phyloP scores from a whole-genome alignment of 2,329 filamentous ascomycete species.

The Cladosporium colombiae region DNA sequence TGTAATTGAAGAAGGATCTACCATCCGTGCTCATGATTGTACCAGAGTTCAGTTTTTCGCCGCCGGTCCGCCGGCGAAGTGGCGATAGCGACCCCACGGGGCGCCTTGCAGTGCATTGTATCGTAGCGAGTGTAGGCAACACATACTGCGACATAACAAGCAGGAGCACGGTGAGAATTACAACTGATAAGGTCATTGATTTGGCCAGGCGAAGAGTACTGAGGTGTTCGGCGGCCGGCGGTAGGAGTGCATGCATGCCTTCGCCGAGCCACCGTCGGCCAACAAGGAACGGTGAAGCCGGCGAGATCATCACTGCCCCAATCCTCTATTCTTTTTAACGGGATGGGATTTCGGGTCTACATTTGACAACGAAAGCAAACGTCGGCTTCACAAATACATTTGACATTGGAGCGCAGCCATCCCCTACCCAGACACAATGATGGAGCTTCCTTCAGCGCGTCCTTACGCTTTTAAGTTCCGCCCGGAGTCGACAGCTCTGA shows the following conservation, averaged over 20 bases:
- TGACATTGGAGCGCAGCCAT: neutral
- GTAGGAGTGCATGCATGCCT: neutral
- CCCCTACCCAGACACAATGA: slow-evolving; percentile 26
- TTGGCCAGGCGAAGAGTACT: neutral
- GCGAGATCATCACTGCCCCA: neutral
- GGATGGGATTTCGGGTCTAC: neutral
- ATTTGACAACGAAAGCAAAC: neutral
- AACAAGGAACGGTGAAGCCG: neutral
- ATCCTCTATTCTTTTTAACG: neutral
- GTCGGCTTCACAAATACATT: neutral
- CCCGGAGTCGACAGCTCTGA: slow-evolving; percentile 49
- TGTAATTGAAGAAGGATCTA: neutral
- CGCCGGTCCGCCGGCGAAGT: slow-evolving; percentile 8
- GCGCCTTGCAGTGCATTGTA: neutral
- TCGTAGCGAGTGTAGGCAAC: neutral
- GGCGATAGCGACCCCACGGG: neutral
- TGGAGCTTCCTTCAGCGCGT: slow-evolving; percentile 39
- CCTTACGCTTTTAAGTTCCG: slow-evolving; percentile 34
- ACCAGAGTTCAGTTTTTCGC: slow-evolving; percentile 2
- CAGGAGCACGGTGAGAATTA: neutral
- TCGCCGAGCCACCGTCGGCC: neutral
- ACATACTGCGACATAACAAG: neutral
- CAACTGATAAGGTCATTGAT: neutral
- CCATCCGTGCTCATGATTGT: neutral
- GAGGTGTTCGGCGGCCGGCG: slow-evolving; percentile 6